Evolutionary conservation across 2,329 filamentous ascomycete species (phyloP), one percentile per base, ranked within the genome.

Genomic region (Stachybotrys chartarum): DNA sequence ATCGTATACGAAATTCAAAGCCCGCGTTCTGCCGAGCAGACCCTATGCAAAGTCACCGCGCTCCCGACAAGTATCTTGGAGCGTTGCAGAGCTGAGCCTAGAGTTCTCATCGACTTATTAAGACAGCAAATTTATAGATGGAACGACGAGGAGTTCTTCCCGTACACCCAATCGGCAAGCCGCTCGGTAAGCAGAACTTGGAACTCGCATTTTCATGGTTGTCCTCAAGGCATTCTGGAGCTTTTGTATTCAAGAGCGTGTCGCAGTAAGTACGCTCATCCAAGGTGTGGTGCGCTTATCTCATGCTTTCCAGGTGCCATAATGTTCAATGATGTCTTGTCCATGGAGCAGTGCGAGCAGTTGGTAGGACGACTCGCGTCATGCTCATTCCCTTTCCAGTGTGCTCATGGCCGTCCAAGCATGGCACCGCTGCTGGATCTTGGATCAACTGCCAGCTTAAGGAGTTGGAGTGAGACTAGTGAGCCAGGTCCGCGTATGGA

Each of bases 241-340:
- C 72, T 93, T 65, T 72, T 93, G 5, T 86, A 91, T 64, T 91
- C 88, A 0, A 80, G 87, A 55, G 84, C 90, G 1, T 94, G 90
- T 64, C 79, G 88, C 54, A 90, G 87, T 79, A 66, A 58, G 74
- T n/a, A 2, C 5, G 0, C 30, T n/a, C 6, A 3, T 24, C 10
- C 12, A 31, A 16, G 7, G 8, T 7, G 5, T 17, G 8, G n/a
- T 8, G 7, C 24, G 24, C 6, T 8, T 0, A 30, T 30, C 6
- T 30, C 11, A 16, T 51, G 5, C 30, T 12, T 1, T 17, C 0
- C 16, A 79, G 77, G 75, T 42, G 88, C 90, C 3, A 85, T 94
- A 66, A 93, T 92, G 88, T 95, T 95, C 71, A 93, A 93, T 61
- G 90, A 95, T 63, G 65, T 72, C 6, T 71, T 94, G 7, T 77